These are phyloP conservation scores for Phytophthora ohioensis DNA, from an alignment of 352 stramenopile species.

Conservation along the genomic window DNA sequence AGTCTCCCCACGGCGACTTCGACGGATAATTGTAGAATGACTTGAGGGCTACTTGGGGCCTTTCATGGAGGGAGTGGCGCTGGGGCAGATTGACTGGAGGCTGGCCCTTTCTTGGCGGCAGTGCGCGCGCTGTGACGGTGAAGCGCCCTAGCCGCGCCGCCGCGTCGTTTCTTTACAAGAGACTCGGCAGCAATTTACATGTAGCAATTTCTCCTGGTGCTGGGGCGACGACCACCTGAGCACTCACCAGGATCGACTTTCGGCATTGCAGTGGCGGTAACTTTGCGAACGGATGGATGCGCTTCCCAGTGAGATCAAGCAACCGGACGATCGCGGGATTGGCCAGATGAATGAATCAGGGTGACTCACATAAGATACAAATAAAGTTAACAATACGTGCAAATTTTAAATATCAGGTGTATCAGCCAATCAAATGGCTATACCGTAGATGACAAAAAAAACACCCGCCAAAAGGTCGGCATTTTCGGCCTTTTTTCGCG, in stretches of 20 bases:
- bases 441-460: too few species aligned
- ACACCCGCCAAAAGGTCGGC: too few species aligned
- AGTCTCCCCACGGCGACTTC: slow-evolving; percentile 38
- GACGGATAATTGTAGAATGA: slow-evolving; percentile 32
- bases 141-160: slow-evolving; percentile 9
- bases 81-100: slow-evolving; percentile 17
- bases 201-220: slow-evolving; percentile 25
- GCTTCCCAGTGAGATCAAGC: neutral
- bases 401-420: too few species aligned
- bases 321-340: too few species aligned
- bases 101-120: slow-evolving; percentile 19
- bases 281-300: slow-evolving; percentile 1
- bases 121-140: slow-evolving; percentile 10
- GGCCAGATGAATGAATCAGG: too few species aligned
- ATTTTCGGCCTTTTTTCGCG: too few species aligned
- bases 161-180: slow-evolving; percentile 28
- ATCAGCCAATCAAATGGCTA: too few species aligned
- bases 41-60: slow-evolving; percentile 3
- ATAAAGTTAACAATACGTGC: too few species aligned
- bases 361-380: too few species aligned
- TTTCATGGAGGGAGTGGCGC: slow-evolving; percentile 8
- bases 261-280: neutral
- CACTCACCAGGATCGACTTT: neutral
- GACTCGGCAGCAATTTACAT: slow-evolving; percentile 4
- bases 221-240: neutral